Conservation (phyloP, 1,284 basidiomycete species). For the Porodaedalea pini region DNA sequence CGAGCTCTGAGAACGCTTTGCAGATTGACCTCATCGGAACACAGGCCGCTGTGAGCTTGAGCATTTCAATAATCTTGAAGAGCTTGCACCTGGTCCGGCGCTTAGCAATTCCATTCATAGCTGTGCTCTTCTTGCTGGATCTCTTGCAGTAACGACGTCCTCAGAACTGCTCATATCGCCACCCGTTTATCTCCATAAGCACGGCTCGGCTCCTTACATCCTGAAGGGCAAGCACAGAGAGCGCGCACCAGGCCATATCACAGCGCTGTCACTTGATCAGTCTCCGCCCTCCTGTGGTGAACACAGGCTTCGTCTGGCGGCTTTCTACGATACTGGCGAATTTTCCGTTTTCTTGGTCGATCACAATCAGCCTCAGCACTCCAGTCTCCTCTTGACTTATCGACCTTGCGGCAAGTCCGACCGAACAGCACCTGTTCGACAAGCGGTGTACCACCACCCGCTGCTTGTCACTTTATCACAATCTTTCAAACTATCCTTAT, state of each 20-base stretch:
- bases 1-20: neutral
- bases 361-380: constrained; percentile 39
- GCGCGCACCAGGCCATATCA: constrained; percentile 39
- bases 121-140: constrained; percentile 40
- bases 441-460: constrained; percentile 73
- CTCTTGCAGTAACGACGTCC: constrained; percentile 38
- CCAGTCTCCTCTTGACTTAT: constrained; percentile 45
- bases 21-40: constrained; percentile 4
- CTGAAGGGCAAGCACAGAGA: constrained; percentile 31
- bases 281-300: constrained; percentile 44
- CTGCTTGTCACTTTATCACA: constrained; percentile 67
- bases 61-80: constrained; percentile 25
- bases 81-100: neutral
- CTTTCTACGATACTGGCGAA: constrained; percentile 66
- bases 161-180: constrained; percentile 30
- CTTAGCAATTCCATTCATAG: constrained; percentile 17
- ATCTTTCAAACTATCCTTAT: constrained; percentile 63
- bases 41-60: constrained; percentile 57
- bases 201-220: constrained; percentile 23
- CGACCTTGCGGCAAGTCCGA: constrained; percentile 38
- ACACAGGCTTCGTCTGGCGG: constrained; percentile 44
- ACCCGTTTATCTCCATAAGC: constrained; percentile 27
- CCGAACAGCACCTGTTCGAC: constrained; percentile 47
- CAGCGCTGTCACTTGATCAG: constrained; percentile 65
- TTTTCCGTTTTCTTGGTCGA: constrained; percentile 55